Percentiles rank a stretch among this genome's conserved stretches.
phyloP scores from a whole-genome alignment of 768 basidiomycete species.

The Rhodotorula toruloides region DNA sequence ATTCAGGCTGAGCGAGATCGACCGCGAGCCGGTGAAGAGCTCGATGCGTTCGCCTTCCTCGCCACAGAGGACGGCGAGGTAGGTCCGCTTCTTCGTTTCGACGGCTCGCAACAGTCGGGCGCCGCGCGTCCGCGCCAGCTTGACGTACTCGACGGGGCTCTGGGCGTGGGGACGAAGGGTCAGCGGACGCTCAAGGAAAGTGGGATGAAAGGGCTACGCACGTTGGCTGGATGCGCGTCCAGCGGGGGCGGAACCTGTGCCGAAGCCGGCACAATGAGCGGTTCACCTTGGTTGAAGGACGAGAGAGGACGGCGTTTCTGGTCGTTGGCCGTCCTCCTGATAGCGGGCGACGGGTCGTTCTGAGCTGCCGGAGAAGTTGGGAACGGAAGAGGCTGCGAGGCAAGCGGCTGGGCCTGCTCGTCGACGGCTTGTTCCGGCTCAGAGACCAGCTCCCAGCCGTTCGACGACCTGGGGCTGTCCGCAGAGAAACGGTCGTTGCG shows the following conservation, averaged over 20 bases:
- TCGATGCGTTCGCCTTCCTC: constrained; percentile 91
- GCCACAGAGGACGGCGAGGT: constrained; percentile 85
- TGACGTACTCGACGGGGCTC: constrained; percentile 73
- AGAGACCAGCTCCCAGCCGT: too few relatives aligned
- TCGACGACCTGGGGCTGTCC: too few relatives aligned
- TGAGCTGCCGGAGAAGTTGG: not conserved
- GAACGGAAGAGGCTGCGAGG: too few relatives aligned
- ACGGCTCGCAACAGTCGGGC: constrained; percentile 77
- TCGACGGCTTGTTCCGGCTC: too few relatives aligned
- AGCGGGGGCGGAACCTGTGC: constrained; percentile 18
- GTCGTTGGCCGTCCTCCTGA: not conserved
- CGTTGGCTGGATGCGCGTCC: constrained; percentile 2
- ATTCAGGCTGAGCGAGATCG: constrained; percentile 75
- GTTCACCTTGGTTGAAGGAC: not conserved
- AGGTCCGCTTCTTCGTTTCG: constrained; percentile 88
- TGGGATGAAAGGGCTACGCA: not conserved
- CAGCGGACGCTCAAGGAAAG: not conserved
- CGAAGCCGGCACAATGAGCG: not conserved
- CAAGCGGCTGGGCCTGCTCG: too few relatives aligned
- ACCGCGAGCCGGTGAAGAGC: constrained; percentile 62
- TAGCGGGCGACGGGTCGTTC: not conserved
- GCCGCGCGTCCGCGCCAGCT: constrained; percentile 84
- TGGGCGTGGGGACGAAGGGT: constrained; percentile 3
- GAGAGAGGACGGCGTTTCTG: not conserved
- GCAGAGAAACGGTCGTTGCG: too few relatives aligned